Base-by-base conservation (phyloP, 768 basidiomycete genomes). In the Hemileccinum impolitum region DNA sequence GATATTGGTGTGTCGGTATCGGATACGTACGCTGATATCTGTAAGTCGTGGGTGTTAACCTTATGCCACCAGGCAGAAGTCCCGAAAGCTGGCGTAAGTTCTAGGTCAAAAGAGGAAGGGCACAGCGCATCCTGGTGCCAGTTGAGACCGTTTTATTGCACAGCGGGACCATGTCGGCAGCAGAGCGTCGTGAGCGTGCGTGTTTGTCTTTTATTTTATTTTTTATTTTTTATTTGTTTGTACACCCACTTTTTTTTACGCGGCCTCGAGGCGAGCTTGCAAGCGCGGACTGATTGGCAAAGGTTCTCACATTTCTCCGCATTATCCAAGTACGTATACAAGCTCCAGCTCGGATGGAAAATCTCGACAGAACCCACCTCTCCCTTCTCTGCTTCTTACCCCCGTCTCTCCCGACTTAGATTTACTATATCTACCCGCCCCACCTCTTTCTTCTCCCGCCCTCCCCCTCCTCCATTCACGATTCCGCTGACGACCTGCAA, bases 261-360 rank as follows among this genome's bases (percentile, higher is more conserved):
- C 48, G 56, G 45, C 66, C 64, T 64, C 66, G 66, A 66, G 64
- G 66, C 64, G 21, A 48, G 15, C 19, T 23, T 6, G 30, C 32
- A 45, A 50, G 48, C 54, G 45, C 8, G 39, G 38, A 25, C 31
- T 39, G 48, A 21, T 47, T 52, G 48, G 12, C 31, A n/a, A 11
- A n/a, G n/a, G 34, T 52, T 48, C 34, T 18, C 53, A 39, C 38
- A 18, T 50, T 30, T 53, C 47, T 55, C 58, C 50, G 53, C 62
- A 68, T 59, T 66, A 65, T 51, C 55, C 55, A 39, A 54, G 63
- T 65, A 55, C 52, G 59, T 60, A 63, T 53, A 59, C 56, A 55
- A 57, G 34, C 38, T 18, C 43, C 34, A 37, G 48, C 41, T 32
- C 11, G 12, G 30, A 59, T 55, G 51, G 59, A 63, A 58, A 56